phyloP scores from a whole-genome alignment of 352 stramenopile species.

The Halophytophthora batemanensis region DNA sequence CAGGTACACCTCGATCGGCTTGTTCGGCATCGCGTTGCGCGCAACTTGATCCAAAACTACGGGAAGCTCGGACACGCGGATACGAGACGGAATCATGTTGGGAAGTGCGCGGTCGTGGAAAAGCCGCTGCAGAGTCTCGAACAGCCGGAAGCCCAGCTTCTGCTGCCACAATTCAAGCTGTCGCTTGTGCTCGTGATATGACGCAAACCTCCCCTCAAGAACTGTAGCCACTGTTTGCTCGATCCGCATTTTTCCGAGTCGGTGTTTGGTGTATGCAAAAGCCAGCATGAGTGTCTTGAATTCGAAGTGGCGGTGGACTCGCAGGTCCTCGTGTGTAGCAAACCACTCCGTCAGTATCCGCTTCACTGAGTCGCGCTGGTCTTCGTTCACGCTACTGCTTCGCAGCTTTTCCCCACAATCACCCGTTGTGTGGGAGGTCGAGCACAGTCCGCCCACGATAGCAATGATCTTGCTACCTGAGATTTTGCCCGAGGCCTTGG shows the following conservation, averaged over 20 bases:
- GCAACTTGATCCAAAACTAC: conserved; percentile 44
- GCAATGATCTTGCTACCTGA: conserved; percentile 36
- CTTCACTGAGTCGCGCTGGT: conserved; percentile 3
- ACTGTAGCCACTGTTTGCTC: conserved; percentile 45
- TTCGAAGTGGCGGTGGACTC: conserved; percentile 41
- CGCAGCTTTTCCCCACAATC: neutral
- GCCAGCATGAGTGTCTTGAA: conserved; percentile 56
- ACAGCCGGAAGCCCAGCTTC: conserved; percentile 51
- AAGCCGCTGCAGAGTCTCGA: conserved; percentile 52
- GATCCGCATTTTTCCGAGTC: conserved; percentile 42
- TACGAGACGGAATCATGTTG: conserved; percentile 48
- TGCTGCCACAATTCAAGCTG: conserved; percentile 70
- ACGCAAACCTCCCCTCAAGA: conserved; percentile 55
- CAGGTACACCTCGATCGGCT: conserved; percentile 57
- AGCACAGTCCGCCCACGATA: conserved; percentile 31
- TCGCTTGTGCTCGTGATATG: conserved; percentile 49
- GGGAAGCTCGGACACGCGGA: conserved; percentile 38
- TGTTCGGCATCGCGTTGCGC: conserved; percentile 31
- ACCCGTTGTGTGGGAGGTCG: conserved; percentile 2
- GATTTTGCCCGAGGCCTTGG: conserved; percentile 32
- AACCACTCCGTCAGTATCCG: conserved; percentile 49
- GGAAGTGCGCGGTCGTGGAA: conserved; percentile 53
- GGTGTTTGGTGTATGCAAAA: conserved; percentile 44
- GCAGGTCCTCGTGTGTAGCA: conserved; percentile 41
- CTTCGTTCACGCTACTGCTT: neutral